A percentile compares a stretch with the other conserved stretches of the same genome.
Conservation (phyloP, 768 basidiomycete species). For the Coprinopsis strossmayeri region DNA sequence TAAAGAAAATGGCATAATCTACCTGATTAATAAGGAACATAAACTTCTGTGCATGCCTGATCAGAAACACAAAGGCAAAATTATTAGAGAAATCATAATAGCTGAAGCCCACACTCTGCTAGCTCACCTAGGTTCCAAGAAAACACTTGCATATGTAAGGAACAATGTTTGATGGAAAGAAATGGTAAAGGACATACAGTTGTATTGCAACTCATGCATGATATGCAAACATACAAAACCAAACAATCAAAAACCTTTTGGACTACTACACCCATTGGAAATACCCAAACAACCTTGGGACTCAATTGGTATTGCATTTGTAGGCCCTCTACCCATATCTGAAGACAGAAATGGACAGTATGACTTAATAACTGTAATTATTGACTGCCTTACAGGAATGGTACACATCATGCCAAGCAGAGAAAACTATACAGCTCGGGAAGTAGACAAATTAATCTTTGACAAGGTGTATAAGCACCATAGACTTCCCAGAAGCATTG, state of each 20-base stretch:
- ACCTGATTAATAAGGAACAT: conserved; percentile 10
- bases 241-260: conserved; percentile 17
- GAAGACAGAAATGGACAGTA: conserved; percentile 6
- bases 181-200: conserved; percentile 17
- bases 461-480: conserved; percentile 11
- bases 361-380: conserved; percentile 14
- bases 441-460: conserved; percentile 13
- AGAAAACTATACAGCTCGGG: conserved; percentile 8
- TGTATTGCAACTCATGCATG: conserved; percentile 23
- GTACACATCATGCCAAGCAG: conserved; percentile 15
- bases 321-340: conserved; percentile 17
- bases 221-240: conserved; percentile 16
- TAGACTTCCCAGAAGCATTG: conserved; percentile 16
- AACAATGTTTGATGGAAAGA: conserved; percentile 32
- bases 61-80: conserved; percentile 12
- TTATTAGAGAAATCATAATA: conserved; percentile 24
- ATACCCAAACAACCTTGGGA: conserved; percentile 11
- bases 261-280: conserved; percentile 17
- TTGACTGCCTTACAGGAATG: conserved; percentile 15
- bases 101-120: conserved; percentile 29
- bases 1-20: conserved; percentile 11
- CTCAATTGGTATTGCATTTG: conserved; percentile 14
- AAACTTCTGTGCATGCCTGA: conserved; percentile 17
- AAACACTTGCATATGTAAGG: conserved; percentile 25
- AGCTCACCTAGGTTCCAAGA: conserved; percentile 27